Conservation (phyloP, 164 flowering plant species). For the Platanus orientalis region DNA sequence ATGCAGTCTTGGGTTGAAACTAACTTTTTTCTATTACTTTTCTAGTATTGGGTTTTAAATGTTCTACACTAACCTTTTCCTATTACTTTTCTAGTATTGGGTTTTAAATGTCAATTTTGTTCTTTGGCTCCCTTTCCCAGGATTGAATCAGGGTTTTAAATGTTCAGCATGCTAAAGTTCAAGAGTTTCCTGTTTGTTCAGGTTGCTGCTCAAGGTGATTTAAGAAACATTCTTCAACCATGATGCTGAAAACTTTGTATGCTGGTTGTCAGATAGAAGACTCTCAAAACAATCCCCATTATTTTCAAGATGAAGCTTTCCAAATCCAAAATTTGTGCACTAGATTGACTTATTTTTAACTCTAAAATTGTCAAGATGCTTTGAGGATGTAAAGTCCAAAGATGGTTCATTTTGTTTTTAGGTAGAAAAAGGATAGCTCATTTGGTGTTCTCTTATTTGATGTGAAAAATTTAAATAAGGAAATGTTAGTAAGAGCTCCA, state of each 20-base stretch:
- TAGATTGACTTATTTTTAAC: not conserved
- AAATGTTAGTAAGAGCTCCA: too few species aligned
- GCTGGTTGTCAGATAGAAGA: not conserved
- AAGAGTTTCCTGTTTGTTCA: constrained; percentile 4
- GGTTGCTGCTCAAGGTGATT: not conserved
- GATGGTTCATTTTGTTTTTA: too few species aligned
- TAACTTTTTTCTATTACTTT: too few species aligned
- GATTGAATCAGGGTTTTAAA: not conserved
- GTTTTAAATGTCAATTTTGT: not conserved
- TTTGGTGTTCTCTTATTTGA: too few species aligned
- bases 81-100: not conserved
- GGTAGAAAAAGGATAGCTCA: too few species aligned
- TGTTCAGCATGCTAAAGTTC: not conserved
- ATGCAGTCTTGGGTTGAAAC: too few species aligned
- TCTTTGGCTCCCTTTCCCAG: not conserved
- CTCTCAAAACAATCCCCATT: not conserved
- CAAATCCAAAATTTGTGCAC: constrained; percentile 5
- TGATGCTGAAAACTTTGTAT: too few species aligned
- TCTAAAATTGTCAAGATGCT: not conserved
- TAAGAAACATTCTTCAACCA: not conserved
- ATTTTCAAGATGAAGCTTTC: constrained; percentile 8
- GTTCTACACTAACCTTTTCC: too few species aligned
- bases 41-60: not conserved
- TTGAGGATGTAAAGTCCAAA: not conserved
- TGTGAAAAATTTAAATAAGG: too few species aligned